A percentile compares a stretch with the other conserved stretches of the same genome.
Evolutionary conservation across 768 basidiomycete genomes (phyloP).

Genomic region (Mycena vulgaris): DNA sequence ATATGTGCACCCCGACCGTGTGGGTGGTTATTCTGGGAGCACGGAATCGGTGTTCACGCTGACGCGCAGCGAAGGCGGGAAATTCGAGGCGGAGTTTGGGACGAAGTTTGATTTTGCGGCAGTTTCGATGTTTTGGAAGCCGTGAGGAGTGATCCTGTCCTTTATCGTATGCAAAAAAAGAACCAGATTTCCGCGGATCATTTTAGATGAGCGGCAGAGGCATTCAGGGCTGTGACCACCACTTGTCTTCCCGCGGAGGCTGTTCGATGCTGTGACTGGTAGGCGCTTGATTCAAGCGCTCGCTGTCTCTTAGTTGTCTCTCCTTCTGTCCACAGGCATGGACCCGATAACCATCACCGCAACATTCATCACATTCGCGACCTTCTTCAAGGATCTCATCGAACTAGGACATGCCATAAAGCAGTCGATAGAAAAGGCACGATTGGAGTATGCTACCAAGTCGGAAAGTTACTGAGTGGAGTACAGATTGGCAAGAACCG

Average conservation of each 20-base stretch:
- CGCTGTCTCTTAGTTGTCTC: background rate
- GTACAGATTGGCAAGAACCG: constrained; percentile 17
- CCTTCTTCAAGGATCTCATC: constrained; percentile 10
- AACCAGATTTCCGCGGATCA: too few relatives aligned
- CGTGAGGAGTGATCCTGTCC: too few relatives aligned
- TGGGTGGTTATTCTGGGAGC: background rate
- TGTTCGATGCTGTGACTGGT: too few relatives aligned
- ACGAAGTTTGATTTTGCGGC: background rate
- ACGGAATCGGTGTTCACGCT: background rate
- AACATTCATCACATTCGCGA: background rate
- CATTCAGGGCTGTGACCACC: too few relatives aligned
- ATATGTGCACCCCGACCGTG: background rate
- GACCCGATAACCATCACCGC: background rate
- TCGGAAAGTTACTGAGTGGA: too few relatives aligned
- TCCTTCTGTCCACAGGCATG: background rate
- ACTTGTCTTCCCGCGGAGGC: too few relatives aligned
- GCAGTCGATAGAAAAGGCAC: background rate
- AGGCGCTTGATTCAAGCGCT: background rate
- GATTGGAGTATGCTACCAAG: too few relatives aligned
- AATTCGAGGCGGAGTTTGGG: background rate
- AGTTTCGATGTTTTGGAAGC: background rate
- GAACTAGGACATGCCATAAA: background rate
- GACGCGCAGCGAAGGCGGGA: background rate
- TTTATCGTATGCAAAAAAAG: too few relatives aligned
- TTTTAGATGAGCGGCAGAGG: too few relatives aligned